These are phyloP conservation scores for Candida maris DNA, from an alignment of 805 yeast species.

Conservation along the genomic window DNA sequence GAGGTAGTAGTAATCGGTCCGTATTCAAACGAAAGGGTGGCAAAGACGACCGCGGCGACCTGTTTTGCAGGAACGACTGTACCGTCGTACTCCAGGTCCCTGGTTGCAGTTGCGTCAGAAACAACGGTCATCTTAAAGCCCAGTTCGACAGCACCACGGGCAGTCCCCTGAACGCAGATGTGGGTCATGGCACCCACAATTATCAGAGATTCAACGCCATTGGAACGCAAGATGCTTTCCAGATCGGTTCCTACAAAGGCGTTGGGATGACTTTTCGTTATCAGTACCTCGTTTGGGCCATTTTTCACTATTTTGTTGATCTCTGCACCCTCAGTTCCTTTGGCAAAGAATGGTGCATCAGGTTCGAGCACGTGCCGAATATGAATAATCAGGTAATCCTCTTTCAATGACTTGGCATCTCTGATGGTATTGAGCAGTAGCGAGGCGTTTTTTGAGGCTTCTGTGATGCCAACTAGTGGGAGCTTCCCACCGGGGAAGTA, in stretches of 20 bases:
- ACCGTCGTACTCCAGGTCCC: conserved; percentile 6
- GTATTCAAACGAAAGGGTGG: conserved; percentile 4
- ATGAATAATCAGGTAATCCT: conserved; percentile 4
- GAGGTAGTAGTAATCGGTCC: conserved; percentile 3
- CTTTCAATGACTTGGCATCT: background rate
- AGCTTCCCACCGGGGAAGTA: conserved; percentile 6
- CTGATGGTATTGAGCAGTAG: conserved; percentile 4
- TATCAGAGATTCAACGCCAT: conserved; percentile 1
- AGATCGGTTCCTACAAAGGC: conserved; percentile 5
- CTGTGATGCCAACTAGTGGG: conserved; percentile 4
- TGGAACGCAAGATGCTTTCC: conserved; percentile 2
- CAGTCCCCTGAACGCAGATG: conserved; percentile 8
- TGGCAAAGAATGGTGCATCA: conserved; percentile 3
- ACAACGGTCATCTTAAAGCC: conserved; percentile 6
- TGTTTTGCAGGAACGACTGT: conserved; percentile 3
- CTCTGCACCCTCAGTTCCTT: conserved; percentile 4
- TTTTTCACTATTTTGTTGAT: conserved; percentile 5
- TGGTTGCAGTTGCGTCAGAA: conserved; percentile 7
- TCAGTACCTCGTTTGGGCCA: conserved; percentile 1
- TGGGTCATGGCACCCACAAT: conserved; percentile 10
- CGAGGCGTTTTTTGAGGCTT: conserved; percentile 4
- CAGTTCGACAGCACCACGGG: conserved; percentile 5
- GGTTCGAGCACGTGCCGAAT: conserved; percentile 5
- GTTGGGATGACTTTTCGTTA: conserved; percentile 7
- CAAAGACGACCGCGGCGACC: conserved; percentile 5